Evolutionary conservation across 139 green algal species (phyloP).

Genomic region (Chlamydomonas schloesseri): DNA sequence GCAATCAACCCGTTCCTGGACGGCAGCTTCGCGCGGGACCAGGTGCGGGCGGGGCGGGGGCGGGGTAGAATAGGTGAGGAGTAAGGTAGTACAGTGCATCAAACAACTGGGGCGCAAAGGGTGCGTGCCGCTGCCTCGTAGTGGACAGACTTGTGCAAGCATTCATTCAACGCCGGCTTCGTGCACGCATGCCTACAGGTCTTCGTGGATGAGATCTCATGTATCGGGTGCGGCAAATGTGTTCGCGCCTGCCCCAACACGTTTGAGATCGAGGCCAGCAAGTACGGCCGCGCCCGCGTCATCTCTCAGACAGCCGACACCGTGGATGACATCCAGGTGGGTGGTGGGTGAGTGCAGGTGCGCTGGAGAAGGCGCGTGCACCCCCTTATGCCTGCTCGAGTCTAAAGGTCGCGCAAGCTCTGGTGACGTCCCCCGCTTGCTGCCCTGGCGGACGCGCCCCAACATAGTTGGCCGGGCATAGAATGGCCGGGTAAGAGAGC

Average conservation of each 20-base stretch:
- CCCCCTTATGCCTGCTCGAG: too few species aligned
- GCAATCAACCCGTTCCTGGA: slow-evolving; percentile 68
- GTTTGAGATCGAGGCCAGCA: slow-evolving; percentile 59
- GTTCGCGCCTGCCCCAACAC: slow-evolving; percentile 50
- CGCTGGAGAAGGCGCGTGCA: neutral
- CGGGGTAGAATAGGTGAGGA: too few species aligned
- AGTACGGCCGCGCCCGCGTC: slow-evolving; percentile 67
- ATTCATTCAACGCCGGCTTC: too few species aligned
- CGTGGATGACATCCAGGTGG: slow-evolving; percentile 29
- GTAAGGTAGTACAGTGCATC: too few species aligned
- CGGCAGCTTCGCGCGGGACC: slow-evolving; percentile 53
- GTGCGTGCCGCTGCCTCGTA: too few species aligned
- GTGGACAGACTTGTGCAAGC: too few species aligned
- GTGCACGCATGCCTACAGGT: too few species aligned
- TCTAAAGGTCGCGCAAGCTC: neutral
- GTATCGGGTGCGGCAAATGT: slow-evolving; percentile 70
- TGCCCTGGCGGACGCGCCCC: too few species aligned
- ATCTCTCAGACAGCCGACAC: slow-evolving; percentile 35
- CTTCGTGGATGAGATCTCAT: slow-evolving; percentile 67
- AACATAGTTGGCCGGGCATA: too few species aligned
- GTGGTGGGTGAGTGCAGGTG: too few species aligned
- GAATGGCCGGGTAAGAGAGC: too few species aligned
- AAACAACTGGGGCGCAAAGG: too few species aligned
- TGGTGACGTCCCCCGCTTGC: neutral
- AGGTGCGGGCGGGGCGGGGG: slow-evolving; percentile 23